Evolutionary conservation across 768 basidiomycete species (phyloP).

Genomic region (Sistotremastrum suecicum): DNA sequence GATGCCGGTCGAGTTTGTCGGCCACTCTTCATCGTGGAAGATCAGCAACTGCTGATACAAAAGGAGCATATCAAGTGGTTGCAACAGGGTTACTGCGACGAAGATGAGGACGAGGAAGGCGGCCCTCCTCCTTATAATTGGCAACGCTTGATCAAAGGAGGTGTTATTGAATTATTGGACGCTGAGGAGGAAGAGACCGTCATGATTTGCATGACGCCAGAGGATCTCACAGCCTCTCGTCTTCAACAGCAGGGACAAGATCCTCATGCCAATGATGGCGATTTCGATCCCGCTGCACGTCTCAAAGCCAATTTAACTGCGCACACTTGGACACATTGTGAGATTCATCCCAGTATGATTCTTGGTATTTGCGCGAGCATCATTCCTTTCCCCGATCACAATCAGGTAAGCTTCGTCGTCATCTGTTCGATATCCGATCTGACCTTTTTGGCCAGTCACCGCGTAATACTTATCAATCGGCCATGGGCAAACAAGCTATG

Average conservation of each 20-base stretch:
- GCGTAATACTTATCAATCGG: constrained; percentile 99
- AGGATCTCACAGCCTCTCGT: constrained; percentile 82
- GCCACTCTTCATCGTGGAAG: constrained; percentile 92
- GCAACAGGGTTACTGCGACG: constrained; percentile 40
- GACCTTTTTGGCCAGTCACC: constrained; percentile 51
- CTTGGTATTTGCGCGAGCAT: constrained; percentile 97
- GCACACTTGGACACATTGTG: constrained; percentile 96
- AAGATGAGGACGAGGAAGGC: constrained; percentile 29
- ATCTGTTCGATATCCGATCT: constrained; percentile 3
- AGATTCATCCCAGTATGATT: constrained; percentile 99
- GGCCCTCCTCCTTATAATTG: constrained; percentile 40
- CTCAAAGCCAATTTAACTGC: constrained; percentile 74
- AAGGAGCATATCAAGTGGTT: constrained; percentile 77
- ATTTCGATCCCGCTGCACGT: constrained; percentile 79
- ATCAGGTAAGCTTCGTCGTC: constrained; percentile 51
- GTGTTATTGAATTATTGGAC: constrained; percentile 88
- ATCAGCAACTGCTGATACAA: constrained; percentile 70
- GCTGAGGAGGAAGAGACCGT: constrained; percentile 99
- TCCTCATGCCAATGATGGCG: constrained; percentile 43
- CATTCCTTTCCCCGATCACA: constrained; percentile 99
- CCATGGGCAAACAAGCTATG: constrained; percentile 99
- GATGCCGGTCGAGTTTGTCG: constrained; percentile 96
- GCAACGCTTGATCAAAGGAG: constrained; percentile 73
- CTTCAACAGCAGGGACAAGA: constrained; percentile 46
- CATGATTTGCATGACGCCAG: constrained; percentile 98